Base-by-base conservation (phyloP, 352 stramenopile genomes). In the Pythium volutum region DNA sequence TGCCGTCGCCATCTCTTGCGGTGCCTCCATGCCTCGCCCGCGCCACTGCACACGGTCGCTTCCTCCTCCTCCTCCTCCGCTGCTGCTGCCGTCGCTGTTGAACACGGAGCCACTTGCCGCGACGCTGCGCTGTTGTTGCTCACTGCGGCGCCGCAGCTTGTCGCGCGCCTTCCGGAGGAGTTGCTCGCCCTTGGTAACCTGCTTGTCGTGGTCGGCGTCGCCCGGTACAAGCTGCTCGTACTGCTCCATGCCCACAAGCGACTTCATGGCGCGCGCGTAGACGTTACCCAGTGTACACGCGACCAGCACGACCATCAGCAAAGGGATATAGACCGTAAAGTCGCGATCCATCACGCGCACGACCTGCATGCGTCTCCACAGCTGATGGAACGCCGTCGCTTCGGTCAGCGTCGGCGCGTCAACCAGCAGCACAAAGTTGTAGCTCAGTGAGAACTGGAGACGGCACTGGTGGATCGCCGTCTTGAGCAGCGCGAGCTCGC, bases 371-470 rank as follows among this genome's bases (percentile, higher is more conserved):
- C 79, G 66, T 33, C 66, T 57, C 56, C 86, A 74, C 10, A 91
- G 59, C n/a, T 47, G 62, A 25, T 81, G 74, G 64, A 89, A 88
- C 14, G 82, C 80, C 2, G 78, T 88, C 26, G 56, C 59, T 6
- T 79, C 59, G 1, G 73, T 81, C 31, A 83, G 50, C 27, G 36
- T 33, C 18, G 62, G 66, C 45, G 70, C 64, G 50, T 85, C 62
- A 11, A 90, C 54, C 27, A 91, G 55, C 23, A 91, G 53, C 10
- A 89, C 42, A 31, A 88, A 77, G 48, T 89, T 91, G 64, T 89
- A 84, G 10, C 71, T 75, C 33, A 90, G 68, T 6, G 80, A 66
- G 38, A 91, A 91, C 65, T 91, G 82, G 16, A 91, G 67, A 1
- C 82, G 78, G 42, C 78, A 87, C 48, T 89, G 78, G 23, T 87